Percentiles rank a stretch among this genome's conserved stretches.
These are phyloP conservation scores for Colletotrichum caudatum DNA, from an alignment of 2,329 filamentous ascomycete species.

Conservation along the genomic window DNA sequence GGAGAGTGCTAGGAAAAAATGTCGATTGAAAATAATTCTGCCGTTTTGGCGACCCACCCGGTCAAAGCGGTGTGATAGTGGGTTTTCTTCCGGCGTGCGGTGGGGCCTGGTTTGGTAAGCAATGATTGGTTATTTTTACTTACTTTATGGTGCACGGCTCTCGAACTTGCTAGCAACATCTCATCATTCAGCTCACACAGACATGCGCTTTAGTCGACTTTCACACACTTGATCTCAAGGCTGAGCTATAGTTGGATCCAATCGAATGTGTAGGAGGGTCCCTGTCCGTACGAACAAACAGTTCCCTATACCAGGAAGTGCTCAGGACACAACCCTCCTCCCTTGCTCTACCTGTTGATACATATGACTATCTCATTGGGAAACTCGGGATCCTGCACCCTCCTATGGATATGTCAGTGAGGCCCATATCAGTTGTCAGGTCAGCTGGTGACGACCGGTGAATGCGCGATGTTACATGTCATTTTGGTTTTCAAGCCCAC, in stretches of 20 bases:
- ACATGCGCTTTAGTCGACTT: neutral
- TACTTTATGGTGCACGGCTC: neutral
- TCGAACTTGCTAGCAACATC: conserved; percentile 1
- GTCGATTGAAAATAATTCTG: conserved; percentile 40
- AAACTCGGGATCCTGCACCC: conserved; percentile 28
- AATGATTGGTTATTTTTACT: conserved; percentile 8
- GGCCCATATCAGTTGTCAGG: conserved; percentile 1
- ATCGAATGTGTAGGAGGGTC: neutral
- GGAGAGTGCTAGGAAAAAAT: conserved; percentile 18
- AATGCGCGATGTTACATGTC: conserved; percentile 15
- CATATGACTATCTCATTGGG: conserved; percentile 19
- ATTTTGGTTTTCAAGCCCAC: neutral
- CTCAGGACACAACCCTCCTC: too few species aligned
- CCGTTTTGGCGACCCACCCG: conserved; percentile 19
- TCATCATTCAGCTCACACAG: neutral
- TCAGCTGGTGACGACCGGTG: conserved; percentile 14
- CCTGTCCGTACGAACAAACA: neutral
- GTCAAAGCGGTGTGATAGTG: conserved; percentile 2
- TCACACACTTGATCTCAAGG: neutral
- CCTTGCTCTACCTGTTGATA: fast-evolving
- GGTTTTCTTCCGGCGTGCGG: neutral
- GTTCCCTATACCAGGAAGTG: fast-evolving
- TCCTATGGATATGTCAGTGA: conserved; percentile 18
- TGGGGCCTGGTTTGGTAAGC: conserved; percentile 1
- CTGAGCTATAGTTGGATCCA: neutral